Conservation (phyloP, 257 asterid species). For the Nicotiana benthamiana region DNA sequence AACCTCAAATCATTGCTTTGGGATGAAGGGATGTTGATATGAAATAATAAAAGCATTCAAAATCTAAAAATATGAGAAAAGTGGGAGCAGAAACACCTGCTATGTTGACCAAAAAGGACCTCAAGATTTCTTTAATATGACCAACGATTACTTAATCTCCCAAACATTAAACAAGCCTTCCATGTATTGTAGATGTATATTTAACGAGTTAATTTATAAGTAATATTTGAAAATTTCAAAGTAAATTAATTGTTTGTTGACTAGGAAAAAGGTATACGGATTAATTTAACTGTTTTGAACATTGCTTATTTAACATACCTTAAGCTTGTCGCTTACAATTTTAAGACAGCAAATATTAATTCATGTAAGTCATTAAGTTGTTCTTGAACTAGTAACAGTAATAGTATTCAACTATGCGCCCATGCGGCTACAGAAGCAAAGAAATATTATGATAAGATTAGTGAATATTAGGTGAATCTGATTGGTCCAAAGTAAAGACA, state of each 20-base stretch:
- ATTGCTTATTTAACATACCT: not conserved
- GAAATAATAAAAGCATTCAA: slow-evolving; percentile 1
- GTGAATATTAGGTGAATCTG: slow-evolving; percentile 4
- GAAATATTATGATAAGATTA: not conserved
- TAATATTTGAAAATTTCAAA: too few species aligned
- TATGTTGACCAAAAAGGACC: slow-evolving; percentile 32
- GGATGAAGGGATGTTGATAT: slow-evolving; percentile 1
- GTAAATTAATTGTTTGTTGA: not conserved
- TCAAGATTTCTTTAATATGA: not conserved
- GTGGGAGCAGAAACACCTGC: slow-evolving; percentile 39
- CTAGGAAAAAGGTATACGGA: not conserved
- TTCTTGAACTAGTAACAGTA: not conserved
- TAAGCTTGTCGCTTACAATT: not conserved
- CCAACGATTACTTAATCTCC: not conserved
- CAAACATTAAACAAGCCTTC: not conserved
- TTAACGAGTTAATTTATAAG: too few species aligned
- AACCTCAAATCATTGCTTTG: slow-evolving; percentile 3
- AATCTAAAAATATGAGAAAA: slow-evolving; percentile 7
- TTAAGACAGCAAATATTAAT: too few species aligned
- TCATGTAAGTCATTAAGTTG: not conserved
- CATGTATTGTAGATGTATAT: not conserved
- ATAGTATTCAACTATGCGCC: not conserved
- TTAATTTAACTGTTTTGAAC: not conserved
- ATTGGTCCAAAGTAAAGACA: not conserved
- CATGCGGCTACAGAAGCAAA: not conserved